These are phyloP conservation scores for Lomentospora prolificans DNA, from an alignment of 2,329 filamentous ascomycete species.

Conservation along the genomic window DNA sequence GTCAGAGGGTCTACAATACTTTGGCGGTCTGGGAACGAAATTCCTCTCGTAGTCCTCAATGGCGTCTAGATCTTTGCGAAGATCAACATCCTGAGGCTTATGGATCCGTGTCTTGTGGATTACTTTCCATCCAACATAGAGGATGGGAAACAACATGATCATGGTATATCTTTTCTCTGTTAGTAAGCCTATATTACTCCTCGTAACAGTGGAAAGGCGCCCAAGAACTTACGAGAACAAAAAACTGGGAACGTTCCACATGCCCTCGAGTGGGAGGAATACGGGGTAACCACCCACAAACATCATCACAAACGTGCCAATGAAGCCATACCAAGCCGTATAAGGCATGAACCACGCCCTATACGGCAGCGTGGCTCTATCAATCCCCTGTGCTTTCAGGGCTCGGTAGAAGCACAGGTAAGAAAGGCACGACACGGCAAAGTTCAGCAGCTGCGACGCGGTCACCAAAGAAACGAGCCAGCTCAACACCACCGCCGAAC, in stretches of 20 bases:
- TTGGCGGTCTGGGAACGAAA: slow-evolving; percentile 29
- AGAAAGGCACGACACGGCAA: slow-evolving; percentile 57
- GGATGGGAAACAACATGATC: slow-evolving; percentile 57
- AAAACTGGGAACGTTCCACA: slow-evolving; percentile 62
- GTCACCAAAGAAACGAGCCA: slow-evolving; percentile 65
- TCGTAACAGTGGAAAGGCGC: background rate
- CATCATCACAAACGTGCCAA: slow-evolving; percentile 58
- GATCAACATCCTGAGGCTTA: slow-evolving; percentile 50
- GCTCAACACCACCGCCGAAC: slow-evolving; percentile 55
- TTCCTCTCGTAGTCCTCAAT: slow-evolving; percentile 59
- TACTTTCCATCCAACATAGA: slow-evolving; percentile 65
- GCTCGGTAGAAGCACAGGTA: slow-evolving; percentile 67
- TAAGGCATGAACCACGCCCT: slow-evolving; percentile 61
- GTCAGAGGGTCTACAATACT: background rate
- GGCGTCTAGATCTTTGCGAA: slow-evolving; percentile 51
- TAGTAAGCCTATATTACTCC: background rate
- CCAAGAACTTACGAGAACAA: slow-evolving; percentile 53
- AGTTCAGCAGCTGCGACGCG: slow-evolving; percentile 66
- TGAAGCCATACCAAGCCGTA: slow-evolving; percentile 55
- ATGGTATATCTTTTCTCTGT: slow-evolving; percentile 49
- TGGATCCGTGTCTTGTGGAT: slow-evolving; percentile 51
- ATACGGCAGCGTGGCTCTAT: slow-evolving; percentile 60
- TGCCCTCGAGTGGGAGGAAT: slow-evolving; percentile 48
- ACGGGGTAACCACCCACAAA: slow-evolving; percentile 69
- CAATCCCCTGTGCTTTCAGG: slow-evolving; percentile 57